Evolutionary conservation across 2,329 filamentous ascomycete species (phyloP).

Genomic region (Colletotrichum orbiculare): DNA sequence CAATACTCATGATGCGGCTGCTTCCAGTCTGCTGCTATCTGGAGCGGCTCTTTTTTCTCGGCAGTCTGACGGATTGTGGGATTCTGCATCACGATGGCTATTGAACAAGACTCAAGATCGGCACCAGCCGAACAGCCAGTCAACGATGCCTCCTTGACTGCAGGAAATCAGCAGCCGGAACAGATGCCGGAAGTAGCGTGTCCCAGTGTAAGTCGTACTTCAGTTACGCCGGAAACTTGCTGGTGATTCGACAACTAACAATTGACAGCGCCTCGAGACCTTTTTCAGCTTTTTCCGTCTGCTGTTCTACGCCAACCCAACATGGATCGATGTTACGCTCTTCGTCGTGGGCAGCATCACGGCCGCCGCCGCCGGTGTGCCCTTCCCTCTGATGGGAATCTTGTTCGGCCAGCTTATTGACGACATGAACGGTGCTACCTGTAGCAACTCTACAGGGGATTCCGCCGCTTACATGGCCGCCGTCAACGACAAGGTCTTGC

Average conservation of each 20-base stretch:
- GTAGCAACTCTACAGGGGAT: slow-evolving; percentile 41
- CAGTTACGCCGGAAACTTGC: background rate
- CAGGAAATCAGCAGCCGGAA: slow-evolving; percentile 4
- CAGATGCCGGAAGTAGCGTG: background rate
- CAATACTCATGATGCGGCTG: background rate
- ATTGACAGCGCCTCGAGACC: slow-evolving; percentile 17
- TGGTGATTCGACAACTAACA: background rate
- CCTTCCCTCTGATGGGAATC: slow-evolving; percentile 66
- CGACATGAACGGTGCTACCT: slow-evolving; percentile 62
- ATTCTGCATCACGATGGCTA: slow-evolving; percentile 19
- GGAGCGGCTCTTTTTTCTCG: too few species aligned
- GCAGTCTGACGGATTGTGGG: background rate
- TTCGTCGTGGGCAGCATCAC: slow-evolving; percentile 40
- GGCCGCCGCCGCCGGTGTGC: slow-evolving; percentile 62
- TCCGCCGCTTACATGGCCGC: slow-evolving; percentile 42
- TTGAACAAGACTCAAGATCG: slow-evolving; percentile 10
- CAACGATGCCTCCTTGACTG: background rate
- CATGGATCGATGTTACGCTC: slow-evolving; percentile 36
- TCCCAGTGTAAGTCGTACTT: slow-evolving; percentile 9
- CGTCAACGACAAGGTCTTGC: slow-evolving; percentile 62
- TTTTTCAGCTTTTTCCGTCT: slow-evolving; percentile 24
- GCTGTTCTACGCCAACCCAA: slow-evolving; percentile 33
- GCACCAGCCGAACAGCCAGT: slow-evolving; percentile 9
- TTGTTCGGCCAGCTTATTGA: slow-evolving; percentile 67
- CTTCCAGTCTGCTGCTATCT: background rate